Evolutionary conservation across 2,329 filamentous ascomycete genomes (phyloP), one percentile per base, ranked within the genome.

Genomic region (Penicillium sp.): DNA sequence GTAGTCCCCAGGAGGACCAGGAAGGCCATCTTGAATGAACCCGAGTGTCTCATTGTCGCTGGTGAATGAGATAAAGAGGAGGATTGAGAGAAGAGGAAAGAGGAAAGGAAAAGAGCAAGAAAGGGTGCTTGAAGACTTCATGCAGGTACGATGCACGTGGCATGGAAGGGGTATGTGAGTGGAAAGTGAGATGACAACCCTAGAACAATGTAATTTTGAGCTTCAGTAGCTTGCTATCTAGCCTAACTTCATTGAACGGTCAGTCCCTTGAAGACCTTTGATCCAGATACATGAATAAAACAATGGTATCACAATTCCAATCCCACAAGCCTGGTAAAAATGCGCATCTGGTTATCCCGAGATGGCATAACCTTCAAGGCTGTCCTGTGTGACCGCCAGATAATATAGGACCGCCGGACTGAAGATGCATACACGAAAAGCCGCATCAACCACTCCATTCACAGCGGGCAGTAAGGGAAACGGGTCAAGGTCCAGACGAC

Each of bases 391-490:
- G 70, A 81, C 56, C 71, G 74, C 3, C 77, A 81, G 53, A 67
- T 81, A 1, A 69, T 81, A 46, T 81, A 82, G 61, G 77, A 81
- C 55, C 80, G 81, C 55, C 69, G 74, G 35, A 77, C 75, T 0
- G 63, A 74, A 45, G 72, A 77, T 48, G 55, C 53, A 2, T 38
- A 13, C 49, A 72, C 1, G 76, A 19, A 13, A 41, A 28, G 8
- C 6, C 2, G 39, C 13, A 6, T 80, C 42, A 74, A 81, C 51
- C 82, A 82, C 56, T 73, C 74, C 22, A 82, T 82, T 48, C 78
- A 81, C 55, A 77, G 79, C 4, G 78, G 78, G 0, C 78, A 3
- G 82, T 82, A 78, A 78, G 73, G 74, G 0, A 77, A 77, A 2
- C 71, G 76, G 3, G 64, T 67, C 45, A 79, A 79, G 19, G 19